Conservation (phyloP, 139 green algal genomes). For the Asterochloris sp. region DNA sequence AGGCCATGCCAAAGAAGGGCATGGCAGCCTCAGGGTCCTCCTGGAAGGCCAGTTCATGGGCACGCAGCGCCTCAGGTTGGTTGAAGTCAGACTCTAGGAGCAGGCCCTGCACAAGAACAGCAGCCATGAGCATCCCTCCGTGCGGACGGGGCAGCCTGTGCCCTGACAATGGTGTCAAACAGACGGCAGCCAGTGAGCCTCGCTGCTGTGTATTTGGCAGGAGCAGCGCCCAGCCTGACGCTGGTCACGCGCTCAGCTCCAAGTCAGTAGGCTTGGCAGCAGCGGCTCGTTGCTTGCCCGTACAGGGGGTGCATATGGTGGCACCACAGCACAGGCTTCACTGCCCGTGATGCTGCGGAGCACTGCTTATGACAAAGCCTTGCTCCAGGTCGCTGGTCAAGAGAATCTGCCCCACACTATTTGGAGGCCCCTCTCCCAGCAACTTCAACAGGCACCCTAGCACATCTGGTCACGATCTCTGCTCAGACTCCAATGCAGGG, state of each 20-base stretch:
- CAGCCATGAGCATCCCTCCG: neutral
- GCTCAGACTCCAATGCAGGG: neutral
- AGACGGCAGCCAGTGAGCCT: neutral
- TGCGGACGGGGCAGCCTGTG: too few relatives aligned
- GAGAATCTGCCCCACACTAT: too few relatives aligned
- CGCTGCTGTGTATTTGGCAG: neutral
- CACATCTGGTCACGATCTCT: neutral
- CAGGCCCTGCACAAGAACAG: slow-evolving; percentile 28
- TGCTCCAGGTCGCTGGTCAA: too few relatives aligned
- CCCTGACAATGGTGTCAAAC: neutral
- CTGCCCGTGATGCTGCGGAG: too few relatives aligned
- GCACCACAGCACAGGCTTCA: too few relatives aligned
- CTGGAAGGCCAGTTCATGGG: slow-evolving; percentile 23
- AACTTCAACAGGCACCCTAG: neutral
- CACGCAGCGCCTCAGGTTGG: slow-evolving; percentile 28
- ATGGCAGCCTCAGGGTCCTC: slow-evolving; percentile 30
- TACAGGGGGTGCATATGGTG: too few relatives aligned
- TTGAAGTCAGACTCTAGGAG: slow-evolving; percentile 45
- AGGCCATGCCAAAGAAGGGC: slow-evolving; percentile 31
- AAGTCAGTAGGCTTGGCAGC: too few relatives aligned
- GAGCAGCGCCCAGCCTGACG: neutral
- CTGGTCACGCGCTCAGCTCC: neutral
- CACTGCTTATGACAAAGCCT: too few relatives aligned
- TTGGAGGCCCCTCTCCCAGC: neutral
- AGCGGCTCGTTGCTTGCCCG: too few relatives aligned